Conservation (phyloP, 2,329 filamentous ascomycete species). For the Stagonosporopsis tanaceti region DNA sequence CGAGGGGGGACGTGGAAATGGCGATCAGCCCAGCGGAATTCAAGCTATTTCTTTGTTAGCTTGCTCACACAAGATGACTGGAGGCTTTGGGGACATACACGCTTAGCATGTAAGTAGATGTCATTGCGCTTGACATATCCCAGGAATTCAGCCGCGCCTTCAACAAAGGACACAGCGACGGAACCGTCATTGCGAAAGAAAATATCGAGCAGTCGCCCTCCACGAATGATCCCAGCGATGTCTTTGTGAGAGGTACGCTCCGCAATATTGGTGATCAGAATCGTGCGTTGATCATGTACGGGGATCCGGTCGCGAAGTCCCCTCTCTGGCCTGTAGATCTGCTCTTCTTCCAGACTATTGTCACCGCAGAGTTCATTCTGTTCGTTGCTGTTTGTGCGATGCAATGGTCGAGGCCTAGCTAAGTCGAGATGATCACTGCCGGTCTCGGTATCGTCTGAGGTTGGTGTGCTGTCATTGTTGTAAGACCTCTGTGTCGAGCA, state of each 20-base stretch:
- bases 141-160: slow-evolving; percentile 67
- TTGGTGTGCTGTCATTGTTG: slow-evolving; percentile 16
- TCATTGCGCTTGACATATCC: slow-evolving; percentile 70
- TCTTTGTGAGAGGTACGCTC: slow-evolving; percentile 71
- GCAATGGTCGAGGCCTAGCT: slow-evolving; percentile 20
- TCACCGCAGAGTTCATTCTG: slow-evolving; percentile 29
- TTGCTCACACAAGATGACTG: neutral
- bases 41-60: slow-evolving; percentile 59
- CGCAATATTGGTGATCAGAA: slow-evolving; percentile 70
- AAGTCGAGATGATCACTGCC: slow-evolving; percentile 26
- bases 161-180: slow-evolving; percentile 75
- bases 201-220: slow-evolving; percentile 75
- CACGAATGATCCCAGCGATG: slow-evolving; percentile 69
- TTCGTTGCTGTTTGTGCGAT: slow-evolving; percentile 28
- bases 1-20: slow-evolving; percentile 72
- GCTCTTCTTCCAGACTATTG: slow-evolving; percentile 28
- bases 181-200: slow-evolving; percentile 68
- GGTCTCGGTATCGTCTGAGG: slow-evolving; percentile 33
- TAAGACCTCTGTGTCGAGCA: slow-evolving; percentile 8
- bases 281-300: slow-evolving; percentile 59
- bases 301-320: slow-evolving; percentile 28
- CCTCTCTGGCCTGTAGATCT: slow-evolving; percentile 8
- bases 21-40: slow-evolving; percentile 73
- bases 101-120: slow-evolving; percentile 72
- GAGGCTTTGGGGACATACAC: slow-evolving; percentile 58